Base-by-base conservation (phyloP, 2,329 filamentous ascomycete genomes). In the Alternaria brassicae region DNA sequence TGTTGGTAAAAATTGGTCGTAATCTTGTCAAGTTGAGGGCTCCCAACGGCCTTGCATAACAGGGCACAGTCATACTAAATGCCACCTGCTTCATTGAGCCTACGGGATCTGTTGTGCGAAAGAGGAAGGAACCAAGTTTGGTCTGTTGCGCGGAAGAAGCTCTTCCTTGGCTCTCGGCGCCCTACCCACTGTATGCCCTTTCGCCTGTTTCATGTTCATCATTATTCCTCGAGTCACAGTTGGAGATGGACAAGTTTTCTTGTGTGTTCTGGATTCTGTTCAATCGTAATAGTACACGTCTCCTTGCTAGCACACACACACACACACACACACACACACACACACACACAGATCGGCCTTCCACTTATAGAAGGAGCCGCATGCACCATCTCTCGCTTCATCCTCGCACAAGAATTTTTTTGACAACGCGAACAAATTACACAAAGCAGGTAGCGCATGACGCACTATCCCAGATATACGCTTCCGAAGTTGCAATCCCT, bases 371-470 rank as follows among this genome's bases (percentile, higher is more conserved):
- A 2, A 37, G 9, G 34, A 1, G 25, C 48, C 30, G 41, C 36
- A 61, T 62, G 58, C 61, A 60, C 50, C 54, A 41, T 56, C 39
- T 57, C 60, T 63, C 59, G 58, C 61, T 41, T 57, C 56, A 23
- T 50, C 21, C 54, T 53, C 63, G 50, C 60, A 65, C 48, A 62
- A 34, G 44, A 57, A 49, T 23, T 47, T 23, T 53, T 51, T 37
- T 44, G 39, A 42, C 55, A 45, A 41, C 61, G 59, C 58, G 44
- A 55, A 58, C 13, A 32, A 30, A 54, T 23, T 15, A 34, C 42
- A 49, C 23, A 49, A 49, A 34, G 39, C 41, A 53, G 48, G 49
- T 44, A 51, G 41, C 60, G 56, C 55, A 45, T 39, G 36, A 37
- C 47, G 36, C 34, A 27, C 37, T 42, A 54, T 48, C 36, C 36